Evolutionary conservation across 805 yeast species (phyloP), one percentile per base, ranked within the genome.

Genomic region (Myxozyma mucilagina): DNA sequence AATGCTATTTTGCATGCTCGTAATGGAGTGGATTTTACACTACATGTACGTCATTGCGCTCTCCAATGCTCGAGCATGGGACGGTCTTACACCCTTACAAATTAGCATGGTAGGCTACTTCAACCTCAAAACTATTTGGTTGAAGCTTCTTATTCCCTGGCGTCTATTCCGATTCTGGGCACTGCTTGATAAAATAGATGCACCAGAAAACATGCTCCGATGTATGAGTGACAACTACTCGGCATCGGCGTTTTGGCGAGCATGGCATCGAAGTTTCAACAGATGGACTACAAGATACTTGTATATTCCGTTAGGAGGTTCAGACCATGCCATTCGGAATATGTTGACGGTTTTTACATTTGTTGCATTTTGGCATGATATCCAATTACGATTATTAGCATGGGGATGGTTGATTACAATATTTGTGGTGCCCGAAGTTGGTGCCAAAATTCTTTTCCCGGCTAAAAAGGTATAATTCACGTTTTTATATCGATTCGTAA

Each of bases 341-440:
- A 85, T 92, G 10, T 75, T 93, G 39, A 83, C 92, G 10, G 97
- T 93, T 14, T 94, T 94, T 72, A 84, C 96, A 14, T 94, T 94
- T 75, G 99, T 94, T 24, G 98, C 99, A 1, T 78, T 94, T 35
- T 94, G 99, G 99, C 99, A 94, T 76, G 99, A 94, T 71, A 92
- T 94, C 66, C 92, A 94, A 74, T 80, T 94, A 70, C 86, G 85
- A 64, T 76, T 94, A 54, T 76, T 94, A 52, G 76, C 93, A 57
- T 94, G 99, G 99, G 98, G 99, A 10, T 92, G 97, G 97, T 75
- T 90, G 32, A 80, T 93, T 56, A 97, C 94, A 4, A 67, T 93
- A 20, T 93, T 93, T 71, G 80, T 94, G 47, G 68, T 92, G 4
- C 99, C 99, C 0, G 99, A 94, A 72, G 82, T 90, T 54, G 70